phyloP scores from a whole-genome alignment of 148 eudicot species.

The Rhododendron williamsianum region DNA sequence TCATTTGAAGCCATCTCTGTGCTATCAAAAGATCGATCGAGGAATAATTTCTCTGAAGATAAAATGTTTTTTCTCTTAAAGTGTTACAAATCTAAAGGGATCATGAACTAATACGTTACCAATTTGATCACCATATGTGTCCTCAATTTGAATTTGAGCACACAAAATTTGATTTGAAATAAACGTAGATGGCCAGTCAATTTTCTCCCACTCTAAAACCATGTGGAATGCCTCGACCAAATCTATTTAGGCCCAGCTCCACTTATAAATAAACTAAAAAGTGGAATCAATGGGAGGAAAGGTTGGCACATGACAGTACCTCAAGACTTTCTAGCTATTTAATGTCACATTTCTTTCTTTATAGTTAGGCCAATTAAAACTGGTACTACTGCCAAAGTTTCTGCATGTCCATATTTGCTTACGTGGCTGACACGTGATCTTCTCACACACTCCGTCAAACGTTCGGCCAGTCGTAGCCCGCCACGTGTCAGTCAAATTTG shows the following conservation, averaged over 20 bases:
- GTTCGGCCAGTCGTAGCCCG: background rate
- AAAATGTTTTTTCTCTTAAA: no score
- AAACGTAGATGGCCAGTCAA: background rate
- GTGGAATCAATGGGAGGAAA: background rate
- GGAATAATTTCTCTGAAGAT: no score
- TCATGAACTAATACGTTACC: background rate
- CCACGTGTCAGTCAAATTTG: background rate
- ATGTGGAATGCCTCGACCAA: conserved; percentile 4
- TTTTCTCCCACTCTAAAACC: background rate
- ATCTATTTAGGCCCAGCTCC: conserved; percentile 7
- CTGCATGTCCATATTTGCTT: background rate
- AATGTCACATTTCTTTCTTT: background rate
- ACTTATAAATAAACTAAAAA: background rate
- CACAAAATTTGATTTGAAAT: background rate
- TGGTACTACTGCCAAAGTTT: background rate
- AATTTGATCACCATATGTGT: background rate
- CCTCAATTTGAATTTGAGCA: background rate
- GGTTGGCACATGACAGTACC: background rate
- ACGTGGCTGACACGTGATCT: conserved; percentile 3
- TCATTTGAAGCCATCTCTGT: no score
- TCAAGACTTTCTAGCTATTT: background rate
- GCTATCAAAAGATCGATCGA: no score
- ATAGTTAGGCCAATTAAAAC: conserved; percentile 8
- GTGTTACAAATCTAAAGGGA: background rate
- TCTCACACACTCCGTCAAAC: background rate